Evolutionary conservation across 2,329 filamentous ascomycete species (phyloP).

Genomic region (Aspergillus melleus): DNA sequence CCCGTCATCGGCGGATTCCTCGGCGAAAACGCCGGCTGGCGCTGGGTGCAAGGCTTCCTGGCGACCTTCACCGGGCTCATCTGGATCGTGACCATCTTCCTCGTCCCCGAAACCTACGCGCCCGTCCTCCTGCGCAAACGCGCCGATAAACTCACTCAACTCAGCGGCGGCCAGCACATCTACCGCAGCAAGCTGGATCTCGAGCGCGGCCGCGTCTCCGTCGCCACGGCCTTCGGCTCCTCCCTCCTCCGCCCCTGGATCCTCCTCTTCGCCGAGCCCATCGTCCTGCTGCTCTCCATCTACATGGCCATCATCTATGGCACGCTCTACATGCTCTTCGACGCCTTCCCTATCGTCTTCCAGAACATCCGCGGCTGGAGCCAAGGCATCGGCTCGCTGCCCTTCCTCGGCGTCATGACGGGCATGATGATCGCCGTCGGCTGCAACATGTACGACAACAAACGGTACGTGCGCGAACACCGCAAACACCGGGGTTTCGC

Average conservation of each 20-base stretch:
- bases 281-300: constrained; percentile 49
- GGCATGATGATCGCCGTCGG: constrained; percentile 41
- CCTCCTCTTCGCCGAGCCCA: constrained; percentile 52
- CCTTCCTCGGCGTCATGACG: constrained; percentile 51
- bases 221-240: constrained; percentile 44
- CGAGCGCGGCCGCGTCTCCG: constrained; percentile 44
- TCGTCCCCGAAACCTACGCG: constrained; percentile 46
- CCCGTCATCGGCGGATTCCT: constrained; percentile 69
- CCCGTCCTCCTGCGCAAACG: constrained; percentile 54
- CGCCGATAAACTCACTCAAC: constrained; percentile 49
- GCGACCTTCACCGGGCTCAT: constrained; percentile 63
- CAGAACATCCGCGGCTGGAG: constrained; percentile 47
- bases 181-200: constrained; percentile 44
- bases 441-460: constrained; percentile 45
- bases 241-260: constrained; percentile 51
- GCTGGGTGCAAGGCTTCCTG: constrained; percentile 67
- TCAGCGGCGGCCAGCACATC: constrained; percentile 44
- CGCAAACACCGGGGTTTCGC: constrained; percentile 56
- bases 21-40: constrained; percentile 64
- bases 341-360: constrained; percentile 54
- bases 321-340: constrained; percentile 55
- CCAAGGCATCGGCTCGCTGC: constrained; percentile 48
- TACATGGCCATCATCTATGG: constrained; percentile 56
- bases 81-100: constrained; percentile 42
- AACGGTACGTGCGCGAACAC: constrained; percentile 41